Conservation (phyloP, 192 early-diverging fungal genomes). For the Coemansia interrupta region DNA sequence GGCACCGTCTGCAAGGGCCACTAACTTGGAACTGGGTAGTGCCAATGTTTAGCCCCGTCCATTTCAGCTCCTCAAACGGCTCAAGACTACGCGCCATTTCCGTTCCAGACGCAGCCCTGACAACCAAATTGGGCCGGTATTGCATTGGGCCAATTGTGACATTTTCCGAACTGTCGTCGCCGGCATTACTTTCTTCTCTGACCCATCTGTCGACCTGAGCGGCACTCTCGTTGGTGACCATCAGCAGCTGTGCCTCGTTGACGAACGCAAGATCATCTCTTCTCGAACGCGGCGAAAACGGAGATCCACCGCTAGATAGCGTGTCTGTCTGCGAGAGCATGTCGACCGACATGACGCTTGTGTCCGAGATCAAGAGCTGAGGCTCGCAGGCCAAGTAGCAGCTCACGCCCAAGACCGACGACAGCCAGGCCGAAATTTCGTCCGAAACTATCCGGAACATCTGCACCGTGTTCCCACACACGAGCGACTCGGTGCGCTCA, state of each 20-base stretch:
- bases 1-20: constrained; percentile 67
- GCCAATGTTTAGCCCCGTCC: constrained; percentile 32
- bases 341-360: constrained; percentile 1
- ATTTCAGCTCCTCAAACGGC: constrained; percentile 69
- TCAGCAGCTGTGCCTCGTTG: constrained; percentile 69
- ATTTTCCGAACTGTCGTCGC: not conserved
- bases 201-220: constrained; percentile 57
- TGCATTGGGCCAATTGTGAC: constrained; percentile 35
- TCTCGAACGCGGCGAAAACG: not conserved
- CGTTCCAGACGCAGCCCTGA: constrained; percentile 35
- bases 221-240: constrained; percentile 62
- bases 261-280: constrained; percentile 55
- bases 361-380: constrained; percentile 15
- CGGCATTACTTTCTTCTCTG: constrained; percentile 17
- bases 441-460: constrained; percentile 25
- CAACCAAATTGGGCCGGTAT: constrained; percentile 71
- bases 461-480: constrained; percentile 26
- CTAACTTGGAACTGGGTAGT: constrained; percentile 23
- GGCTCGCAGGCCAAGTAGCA: constrained; percentile 52
- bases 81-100: constrained; percentile 32
- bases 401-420: constrained; percentile 44
- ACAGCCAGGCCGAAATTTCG: constrained; percentile 47
- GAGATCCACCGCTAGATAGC: not conserved
- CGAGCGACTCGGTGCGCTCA: constrained; percentile 21
- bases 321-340: not conserved